A percentile compares a stretch with the other conserved stretches of the same genome.
Conservation (phyloP, 441 rosid species). For the Euphorbia corollata region DNA sequence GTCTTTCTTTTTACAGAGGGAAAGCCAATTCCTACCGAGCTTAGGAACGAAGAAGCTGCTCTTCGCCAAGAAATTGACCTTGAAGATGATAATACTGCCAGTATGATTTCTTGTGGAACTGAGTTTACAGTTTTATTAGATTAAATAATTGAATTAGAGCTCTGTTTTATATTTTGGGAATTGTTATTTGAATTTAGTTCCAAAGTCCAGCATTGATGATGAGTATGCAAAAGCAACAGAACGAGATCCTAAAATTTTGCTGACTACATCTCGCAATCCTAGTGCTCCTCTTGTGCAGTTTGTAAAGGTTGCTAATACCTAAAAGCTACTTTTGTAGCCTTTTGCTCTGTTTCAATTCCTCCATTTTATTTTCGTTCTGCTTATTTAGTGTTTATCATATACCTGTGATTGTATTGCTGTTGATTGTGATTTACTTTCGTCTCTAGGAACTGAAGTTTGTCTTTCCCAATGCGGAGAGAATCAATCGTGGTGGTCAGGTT, state of each 20-base stretch:
- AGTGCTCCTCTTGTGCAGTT: conserved; percentile 1
- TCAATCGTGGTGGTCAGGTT: conserved; percentile 91
- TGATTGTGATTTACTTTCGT: too few species aligned
- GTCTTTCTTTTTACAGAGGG: conserved; percentile 37
- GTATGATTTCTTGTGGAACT: conserved; percentile 20
- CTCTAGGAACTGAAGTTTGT: conserved; percentile 24
- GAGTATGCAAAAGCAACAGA: conserved; percentile 73
- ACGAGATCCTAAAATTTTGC: conserved; percentile 45
- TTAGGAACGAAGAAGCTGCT: conserved; percentile 65
- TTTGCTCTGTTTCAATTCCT: too few species aligned
- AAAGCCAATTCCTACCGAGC: conserved; percentile 83
- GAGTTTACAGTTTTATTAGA: neutral
- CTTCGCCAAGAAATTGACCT: conserved; percentile 80
- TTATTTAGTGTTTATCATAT: too few species aligned
- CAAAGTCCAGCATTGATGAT: conserved; percentile 72
- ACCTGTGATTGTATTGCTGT: too few species aligned
- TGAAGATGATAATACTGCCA: conserved; percentile 58
- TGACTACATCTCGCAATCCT: conserved; percentile 5
- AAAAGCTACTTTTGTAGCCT: too few species aligned
- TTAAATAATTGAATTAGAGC: neutral
- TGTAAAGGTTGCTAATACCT: neutral
- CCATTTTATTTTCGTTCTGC: too few species aligned
- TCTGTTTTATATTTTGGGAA: conserved; percentile 3
- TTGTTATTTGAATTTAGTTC: conserved; percentile 33
- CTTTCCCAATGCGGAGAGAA: conserved; percentile 68